Base-by-base conservation (phyloP, 2,329 filamentous ascomycete genomes). In the Botrytis medusae region DNA sequence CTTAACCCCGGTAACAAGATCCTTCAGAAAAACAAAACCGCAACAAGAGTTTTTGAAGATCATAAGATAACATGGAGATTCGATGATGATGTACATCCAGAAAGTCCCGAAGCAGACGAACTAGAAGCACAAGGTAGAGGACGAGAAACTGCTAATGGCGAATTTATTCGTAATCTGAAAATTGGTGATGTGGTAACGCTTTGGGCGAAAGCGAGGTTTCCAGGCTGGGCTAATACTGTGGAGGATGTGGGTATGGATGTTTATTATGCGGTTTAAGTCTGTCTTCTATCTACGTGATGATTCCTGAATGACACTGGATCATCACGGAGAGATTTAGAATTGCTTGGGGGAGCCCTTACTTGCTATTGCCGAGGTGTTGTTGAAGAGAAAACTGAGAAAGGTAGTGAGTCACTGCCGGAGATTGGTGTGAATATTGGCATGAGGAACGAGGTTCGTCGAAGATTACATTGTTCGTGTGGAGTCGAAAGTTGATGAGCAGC, bases 41-140 rank as follows among this genome's bases (percentile, higher is more conserved):
- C 75, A 87, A 89, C 77, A 79, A 79, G 72, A 0, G 72, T 82
- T 0, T 79, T 79, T 60, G 79, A 82, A 40, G 81, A 84, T 2
- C 84, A 90, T 75, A 80, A 79, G 1, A 82, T 91, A 4, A 85
- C 83, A 22, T 91, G 89, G 89, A 83, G 82, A 8, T 87, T 83
- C 76, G 79, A 82, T 2, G 88, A 91, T 74, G 77, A 85, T 64
- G 79, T 85, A 37, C 77, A 84, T 42, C 83, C 85, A 0, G 82
- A 85, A 1, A 85, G 85, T 0, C 77, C 81, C 3, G 84, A 79
- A 2, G 84, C 79, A 0, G 78, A 82, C 29, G 79, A 79, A 2
- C 65, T 81, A 20, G 80, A 80, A 0, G 77, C 81, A 1, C 34
- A 79, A 2, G 89, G 89, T 0, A 84, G 88, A 0, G 89, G 89